Evolutionary conservation across 2,329 filamentous ascomycete species (phyloP).

Genomic region (Trichophyton mentagrophytes): DNA sequence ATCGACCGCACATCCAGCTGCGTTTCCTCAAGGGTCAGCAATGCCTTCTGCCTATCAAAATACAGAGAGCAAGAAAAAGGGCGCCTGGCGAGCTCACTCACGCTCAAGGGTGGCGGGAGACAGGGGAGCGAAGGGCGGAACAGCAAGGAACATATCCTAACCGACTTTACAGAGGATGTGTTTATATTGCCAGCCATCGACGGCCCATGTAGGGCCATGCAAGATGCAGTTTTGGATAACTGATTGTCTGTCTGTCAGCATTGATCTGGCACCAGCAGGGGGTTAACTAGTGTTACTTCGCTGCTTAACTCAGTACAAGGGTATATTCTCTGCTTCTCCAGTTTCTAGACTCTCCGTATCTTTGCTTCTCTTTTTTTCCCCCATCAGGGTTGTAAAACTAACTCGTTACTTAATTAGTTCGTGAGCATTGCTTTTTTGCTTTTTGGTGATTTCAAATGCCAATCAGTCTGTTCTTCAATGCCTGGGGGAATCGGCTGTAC

Average conservation of each 20-base stretch:
- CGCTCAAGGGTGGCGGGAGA: neutral
- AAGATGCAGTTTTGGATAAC: neutral
- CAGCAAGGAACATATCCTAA: neutral
- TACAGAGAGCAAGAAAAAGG: neutral
- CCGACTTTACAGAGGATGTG: neutral
- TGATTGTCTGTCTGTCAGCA: neutral
- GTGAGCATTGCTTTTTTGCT: neutral
- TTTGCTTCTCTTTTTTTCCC: too few species aligned
- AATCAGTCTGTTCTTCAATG: neutral
- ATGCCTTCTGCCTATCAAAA: neutral
- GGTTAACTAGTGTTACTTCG: neutral
- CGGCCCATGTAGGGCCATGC: neutral
- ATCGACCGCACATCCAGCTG: neutral
- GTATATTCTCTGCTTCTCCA: neutral
- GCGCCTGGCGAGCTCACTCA: neutral
- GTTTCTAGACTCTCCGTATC: neutral
- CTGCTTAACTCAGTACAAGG: neutral
- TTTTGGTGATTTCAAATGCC: neutral
- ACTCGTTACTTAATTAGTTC: neutral
- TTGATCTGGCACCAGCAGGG: neutral
- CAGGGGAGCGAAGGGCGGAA: neutral
- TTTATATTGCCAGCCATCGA: neutral
- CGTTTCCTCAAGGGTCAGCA: neutral
- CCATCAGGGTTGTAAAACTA: neutral
- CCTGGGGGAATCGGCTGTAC: too few species aligned